Conservation (phyloP, 306 rosid genomes). For the Inga laurina region DNA sequence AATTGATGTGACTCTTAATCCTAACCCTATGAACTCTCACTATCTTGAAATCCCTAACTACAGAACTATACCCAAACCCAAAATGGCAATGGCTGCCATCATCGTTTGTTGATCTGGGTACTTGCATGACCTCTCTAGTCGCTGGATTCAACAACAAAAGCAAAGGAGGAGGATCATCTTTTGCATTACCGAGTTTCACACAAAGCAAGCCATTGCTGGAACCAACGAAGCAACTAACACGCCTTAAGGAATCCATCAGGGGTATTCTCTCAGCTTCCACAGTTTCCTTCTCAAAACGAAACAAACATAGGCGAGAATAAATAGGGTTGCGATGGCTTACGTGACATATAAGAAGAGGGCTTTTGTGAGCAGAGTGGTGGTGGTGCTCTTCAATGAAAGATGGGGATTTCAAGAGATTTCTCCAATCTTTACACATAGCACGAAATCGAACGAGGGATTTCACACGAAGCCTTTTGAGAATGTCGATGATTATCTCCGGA, state of each 20-base stretch:
- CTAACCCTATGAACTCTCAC: neutral
- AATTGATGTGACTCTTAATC: neutral
- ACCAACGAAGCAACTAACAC: neutral
- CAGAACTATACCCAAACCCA: constrained; percentile 28
- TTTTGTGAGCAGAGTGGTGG: neutral
- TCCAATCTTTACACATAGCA: neutral
- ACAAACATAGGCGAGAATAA: neutral
- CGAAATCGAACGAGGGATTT: neutral
- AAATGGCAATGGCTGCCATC: no score
- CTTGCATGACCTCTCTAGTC: neutral
- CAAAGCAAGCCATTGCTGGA: constrained; percentile 33
- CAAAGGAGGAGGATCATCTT: no score
- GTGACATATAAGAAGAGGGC: neutral
- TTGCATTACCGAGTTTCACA: neutral
- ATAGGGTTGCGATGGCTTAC: fast-evolving
- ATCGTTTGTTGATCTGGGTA: neutral
- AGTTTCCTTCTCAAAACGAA: neutral
- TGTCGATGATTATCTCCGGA: neutral
- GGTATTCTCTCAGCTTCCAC: neutral
- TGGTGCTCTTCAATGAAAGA: neutral
- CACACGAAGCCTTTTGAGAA: neutral
- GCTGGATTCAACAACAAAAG: constrained; percentile 31
- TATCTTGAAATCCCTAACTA: constrained; percentile 28
- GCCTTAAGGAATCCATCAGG: neutral
- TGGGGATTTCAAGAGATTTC: neutral